Conservation (phyloP, 495 filamentous ascomycete genomes). For the Patellaria atrata region DNA sequence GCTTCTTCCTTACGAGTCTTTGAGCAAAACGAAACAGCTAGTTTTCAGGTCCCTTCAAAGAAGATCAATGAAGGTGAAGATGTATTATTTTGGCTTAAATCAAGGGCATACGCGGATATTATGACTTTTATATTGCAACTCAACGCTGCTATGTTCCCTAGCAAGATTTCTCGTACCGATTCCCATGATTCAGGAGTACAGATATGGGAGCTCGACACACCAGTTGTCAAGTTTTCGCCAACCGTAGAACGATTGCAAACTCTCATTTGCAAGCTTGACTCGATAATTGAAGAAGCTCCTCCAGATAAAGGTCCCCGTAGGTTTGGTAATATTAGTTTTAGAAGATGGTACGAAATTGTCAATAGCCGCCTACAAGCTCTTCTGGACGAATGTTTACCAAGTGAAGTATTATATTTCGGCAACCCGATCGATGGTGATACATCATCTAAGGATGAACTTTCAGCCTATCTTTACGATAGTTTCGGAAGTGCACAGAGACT, state of each 20-base stretch:
- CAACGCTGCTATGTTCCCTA: constrained; percentile 74
- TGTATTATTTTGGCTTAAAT: constrained; percentile 59
- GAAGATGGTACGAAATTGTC: constrained; percentile 62
- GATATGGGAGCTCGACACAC: constrained; percentile 39
- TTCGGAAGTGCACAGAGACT: constrained; percentile 82
- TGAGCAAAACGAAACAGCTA: no score
- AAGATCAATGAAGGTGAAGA: constrained; percentile 69
- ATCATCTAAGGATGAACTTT: constrained; percentile 50
- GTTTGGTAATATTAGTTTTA: constrained; percentile 84
- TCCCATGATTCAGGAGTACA: constrained; percentile 22
- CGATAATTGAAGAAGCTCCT: constrained; percentile 61
- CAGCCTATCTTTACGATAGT: constrained; percentile 65
- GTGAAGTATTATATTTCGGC: constrained; percentile 22
- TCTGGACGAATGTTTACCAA: constrained; percentile 47
- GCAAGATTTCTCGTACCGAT: constrained; percentile 24
- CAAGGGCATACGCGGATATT: constrained; percentile 72
- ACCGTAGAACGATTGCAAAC: constrained; percentile 48
- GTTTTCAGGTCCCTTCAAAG: constrained; percentile 47
- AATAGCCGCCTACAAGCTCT: constrained; percentile 42
- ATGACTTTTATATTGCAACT: constrained; percentile 78
- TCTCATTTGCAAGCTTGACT: constrained; percentile 45
- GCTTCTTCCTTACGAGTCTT: no score
- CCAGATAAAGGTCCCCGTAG: constrained; percentile 72
- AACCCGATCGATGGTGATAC: constrained; percentile 2
- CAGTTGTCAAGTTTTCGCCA: constrained; percentile 37